A percentile compares a stretch with the other conserved stretches of the same genome.
These are phyloP conservation scores for Sphaerobolus stellatus DNA, from an alignment of 1,284 basidiomycete genomes.

Conservation along the genomic window DNA sequence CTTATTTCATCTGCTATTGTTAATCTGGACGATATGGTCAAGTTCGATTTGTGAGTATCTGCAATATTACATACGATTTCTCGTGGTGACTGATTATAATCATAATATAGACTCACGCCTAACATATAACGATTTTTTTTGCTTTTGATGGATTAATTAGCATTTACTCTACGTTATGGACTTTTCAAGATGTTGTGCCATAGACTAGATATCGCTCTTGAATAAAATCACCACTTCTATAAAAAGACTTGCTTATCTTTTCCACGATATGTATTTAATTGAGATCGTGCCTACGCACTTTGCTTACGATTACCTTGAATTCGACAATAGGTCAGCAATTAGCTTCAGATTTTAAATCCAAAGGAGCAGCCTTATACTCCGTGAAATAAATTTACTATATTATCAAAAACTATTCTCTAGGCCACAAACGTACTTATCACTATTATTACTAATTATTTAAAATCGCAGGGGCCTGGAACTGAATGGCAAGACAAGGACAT, in stretches of 20 bases:
- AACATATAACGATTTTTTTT: too few relatives aligned
- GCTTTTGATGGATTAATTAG: too few relatives aligned
- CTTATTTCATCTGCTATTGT: conserved; percentile 76
- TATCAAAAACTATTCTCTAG: too few relatives aligned
- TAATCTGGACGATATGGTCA: conserved; percentile 76
- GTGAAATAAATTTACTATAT: too few relatives aligned
- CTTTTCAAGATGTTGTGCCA: neutral
- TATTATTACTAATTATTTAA: too few relatives aligned
- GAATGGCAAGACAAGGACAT: too few relatives aligned
- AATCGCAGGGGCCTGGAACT: too few relatives aligned
- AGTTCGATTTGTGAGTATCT: conserved; percentile 75
- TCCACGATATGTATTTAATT: neutral
- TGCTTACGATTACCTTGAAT: too few relatives aligned
- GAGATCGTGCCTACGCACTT: neutral
- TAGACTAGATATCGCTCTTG: neutral
- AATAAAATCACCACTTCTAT: neutral
- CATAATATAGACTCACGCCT: neutral
- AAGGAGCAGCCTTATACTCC: too few relatives aligned
- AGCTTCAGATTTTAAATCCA: too few relatives aligned
- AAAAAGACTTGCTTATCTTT: neutral
- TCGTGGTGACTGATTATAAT: neutral
- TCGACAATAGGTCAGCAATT: too few relatives aligned
- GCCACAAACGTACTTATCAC: too few relatives aligned
- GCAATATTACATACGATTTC: neutral
- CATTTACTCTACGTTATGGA: neutral